Evolutionary conservation across 306 rosid genomes (phyloP).

Genomic region (Spatholobus suberectus): DNA sequence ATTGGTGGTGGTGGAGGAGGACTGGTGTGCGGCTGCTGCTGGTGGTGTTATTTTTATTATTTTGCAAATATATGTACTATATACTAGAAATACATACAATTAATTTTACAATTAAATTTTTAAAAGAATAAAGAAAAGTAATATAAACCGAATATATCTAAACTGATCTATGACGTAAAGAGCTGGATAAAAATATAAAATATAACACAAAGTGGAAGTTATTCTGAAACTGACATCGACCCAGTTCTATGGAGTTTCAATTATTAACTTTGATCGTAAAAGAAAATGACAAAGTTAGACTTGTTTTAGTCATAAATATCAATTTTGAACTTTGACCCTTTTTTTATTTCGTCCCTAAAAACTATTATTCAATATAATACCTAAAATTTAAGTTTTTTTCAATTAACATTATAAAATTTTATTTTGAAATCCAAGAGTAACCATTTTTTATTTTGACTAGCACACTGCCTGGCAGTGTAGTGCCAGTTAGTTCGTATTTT

Average conservation of each 20-base stretch:
- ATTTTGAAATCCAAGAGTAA: too few relatives aligned
- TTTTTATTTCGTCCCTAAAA: too few relatives aligned
- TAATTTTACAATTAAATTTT: not conserved
- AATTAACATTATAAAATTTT: too few relatives aligned
- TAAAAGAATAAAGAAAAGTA: not conserved
- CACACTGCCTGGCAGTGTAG: too few relatives aligned
- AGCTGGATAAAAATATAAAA: not conserved
- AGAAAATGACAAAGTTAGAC: not conserved
- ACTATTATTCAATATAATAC: not conserved
- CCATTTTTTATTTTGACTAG: too few relatives aligned
- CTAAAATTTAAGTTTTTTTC: too few relatives aligned
- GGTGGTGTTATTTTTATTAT: not conserved
- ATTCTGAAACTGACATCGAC: not conserved
- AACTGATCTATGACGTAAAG: not conserved
- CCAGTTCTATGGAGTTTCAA: not conserved
- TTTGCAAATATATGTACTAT: too few relatives aligned
- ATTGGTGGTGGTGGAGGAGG: too few relatives aligned
- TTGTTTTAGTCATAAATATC: not conserved
- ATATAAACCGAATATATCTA: not conserved
- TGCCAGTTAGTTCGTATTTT: too few relatives aligned
- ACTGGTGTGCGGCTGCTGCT: too few relatives aligned
- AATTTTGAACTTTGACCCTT: slow-evolving; percentile 7
- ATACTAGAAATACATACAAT: not conserved
- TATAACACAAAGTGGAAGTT: not conserved
- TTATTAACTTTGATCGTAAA: not conserved